These are phyloP conservation scores for Favolaschia claudopus DNA, from an alignment of 768 basidiomycete genomes.

Conservation along the genomic window DNA sequence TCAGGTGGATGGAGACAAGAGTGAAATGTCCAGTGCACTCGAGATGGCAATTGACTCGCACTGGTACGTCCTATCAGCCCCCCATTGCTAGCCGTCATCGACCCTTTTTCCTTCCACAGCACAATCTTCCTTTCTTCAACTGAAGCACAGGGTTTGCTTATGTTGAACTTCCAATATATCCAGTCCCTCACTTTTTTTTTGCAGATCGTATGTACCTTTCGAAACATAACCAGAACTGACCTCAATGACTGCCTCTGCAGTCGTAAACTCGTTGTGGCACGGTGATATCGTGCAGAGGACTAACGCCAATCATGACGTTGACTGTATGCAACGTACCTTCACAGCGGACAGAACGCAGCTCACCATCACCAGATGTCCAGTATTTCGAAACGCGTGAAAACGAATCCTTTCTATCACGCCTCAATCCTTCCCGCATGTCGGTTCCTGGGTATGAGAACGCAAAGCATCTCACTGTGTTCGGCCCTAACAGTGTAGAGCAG, in stretches of 20 bases:
- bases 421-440: conserved; percentile 79
- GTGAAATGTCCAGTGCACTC: conserved; percentile 77
- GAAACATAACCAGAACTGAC: neutral
- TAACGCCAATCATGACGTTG: conserved; percentile 77
- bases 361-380: conserved; percentile 60
- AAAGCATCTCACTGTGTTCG: neutral
- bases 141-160: too few relatives aligned
- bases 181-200: too few relatives aligned
- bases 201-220: conserved; percentile 69
- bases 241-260: conserved; percentile 43
- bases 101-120: conserved; percentile 42
- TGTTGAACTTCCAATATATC: too few relatives aligned
- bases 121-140: conserved; percentile 85
- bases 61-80: conserved; percentile 57
- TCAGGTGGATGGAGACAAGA: conserved; percentile 78
- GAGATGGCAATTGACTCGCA: conserved; percentile 94
- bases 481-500: conserved; percentile 39
- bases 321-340: conserved; percentile 56
- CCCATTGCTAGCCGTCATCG: neutral
- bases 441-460: conserved; percentile 77
- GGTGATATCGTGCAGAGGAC: conserved; percentile 85
- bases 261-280: conserved; percentile 82
- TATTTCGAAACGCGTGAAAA: conserved; percentile 61
- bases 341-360: neutral
- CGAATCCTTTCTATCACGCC: conserved; percentile 68